Evolutionary conservation across 2,329 filamentous ascomycete species (phyloP), one percentile per base, ranked within the genome.

Genomic region (Microdochium bolleyi): DNA sequence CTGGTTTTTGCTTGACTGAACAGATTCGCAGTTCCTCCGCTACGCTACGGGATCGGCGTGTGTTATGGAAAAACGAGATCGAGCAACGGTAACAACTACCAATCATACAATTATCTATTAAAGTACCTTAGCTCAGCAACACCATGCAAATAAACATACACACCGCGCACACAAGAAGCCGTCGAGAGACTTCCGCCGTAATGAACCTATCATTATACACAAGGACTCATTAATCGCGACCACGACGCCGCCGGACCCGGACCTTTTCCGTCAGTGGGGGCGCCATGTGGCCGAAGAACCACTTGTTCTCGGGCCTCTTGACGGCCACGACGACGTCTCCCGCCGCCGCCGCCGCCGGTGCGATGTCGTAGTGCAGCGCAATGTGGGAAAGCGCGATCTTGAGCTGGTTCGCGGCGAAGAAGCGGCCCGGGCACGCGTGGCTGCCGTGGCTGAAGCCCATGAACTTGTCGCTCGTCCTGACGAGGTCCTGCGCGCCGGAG

Each of bases 331-430:
- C 19, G 8, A 3, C 41, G 22, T 19, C 41, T 22, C 19, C n/a
- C 16, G 41, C 41, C 8, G 41, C n/a, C 8, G 41, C 13, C 8
- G 19, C n/a, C 16, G 41, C 41, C 60, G 62, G 62, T 56, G 69
- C 63, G 51, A 72, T 67, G 49, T 72, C 67, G 51, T 68, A 72
- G 3, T 64, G 60, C 19, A 64, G 27, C 4, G 64, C 61, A 19
- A 70, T 67, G 51, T 67, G 63, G 1, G 62, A 63, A 24, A 70
- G 52, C 13, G 66, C 58, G 34, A 70, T 63, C 59, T 72, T 72
- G 30, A 71, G 59, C 57, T 71, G 67, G 50, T 68, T 66, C 3
- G 67, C 57, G n/a, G 69, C 68, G 51, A 72, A 71, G 63, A 71
- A 71, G 11, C 69, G 60, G 2, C 68, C 69, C 1, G 69, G 67